These are phyloP conservation scores for Schwanniomyces etchellsii DNA, from an alignment of 1,139 yeast genomes.

Conservation along the genomic window DNA sequence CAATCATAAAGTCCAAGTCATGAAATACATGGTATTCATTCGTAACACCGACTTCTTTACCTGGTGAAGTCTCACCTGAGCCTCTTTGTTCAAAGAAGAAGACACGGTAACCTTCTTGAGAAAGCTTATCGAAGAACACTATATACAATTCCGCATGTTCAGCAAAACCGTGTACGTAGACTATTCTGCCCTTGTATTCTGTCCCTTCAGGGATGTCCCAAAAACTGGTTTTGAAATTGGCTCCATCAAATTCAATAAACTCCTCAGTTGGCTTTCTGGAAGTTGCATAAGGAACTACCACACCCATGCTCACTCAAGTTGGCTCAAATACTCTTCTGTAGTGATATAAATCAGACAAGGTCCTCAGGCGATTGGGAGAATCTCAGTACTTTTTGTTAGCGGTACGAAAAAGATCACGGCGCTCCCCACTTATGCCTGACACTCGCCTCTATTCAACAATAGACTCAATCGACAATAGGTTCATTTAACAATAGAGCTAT, in stretches of 20 bases:
- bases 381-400: too few species aligned
- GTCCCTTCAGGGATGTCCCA: constrained; percentile 35
- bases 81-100: constrained; percentile 87
- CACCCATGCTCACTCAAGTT: constrained; percentile 5
- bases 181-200: constrained; percentile 46
- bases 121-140: constrained; percentile 54
- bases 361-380: too few species aligned
- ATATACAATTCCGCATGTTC: constrained; percentile 56
- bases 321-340: too few species aligned
- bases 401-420: too few species aligned
- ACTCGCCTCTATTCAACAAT: too few species aligned
- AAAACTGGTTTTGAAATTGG: constrained; percentile 33
- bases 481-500: too few species aligned
- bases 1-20: constrained; percentile 66
- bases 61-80: constrained; percentile 69
- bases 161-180: constrained; percentile 78
- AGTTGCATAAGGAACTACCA: constrained; percentile 30
- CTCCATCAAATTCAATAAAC: constrained; percentile 27
- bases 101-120: constrained; percentile 62
- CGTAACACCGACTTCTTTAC: constrained; percentile 56
- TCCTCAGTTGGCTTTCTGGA: constrained; percentile 24
- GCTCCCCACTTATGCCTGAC: too few species aligned
- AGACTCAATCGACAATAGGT: too few species aligned
- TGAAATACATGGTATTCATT: constrained; percentile 57
- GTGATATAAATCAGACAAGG: too few species aligned